Evolutionary conservation across 192 early-diverging fungal species (phyloP).

Genomic region (Podila clonocystis): DNA sequence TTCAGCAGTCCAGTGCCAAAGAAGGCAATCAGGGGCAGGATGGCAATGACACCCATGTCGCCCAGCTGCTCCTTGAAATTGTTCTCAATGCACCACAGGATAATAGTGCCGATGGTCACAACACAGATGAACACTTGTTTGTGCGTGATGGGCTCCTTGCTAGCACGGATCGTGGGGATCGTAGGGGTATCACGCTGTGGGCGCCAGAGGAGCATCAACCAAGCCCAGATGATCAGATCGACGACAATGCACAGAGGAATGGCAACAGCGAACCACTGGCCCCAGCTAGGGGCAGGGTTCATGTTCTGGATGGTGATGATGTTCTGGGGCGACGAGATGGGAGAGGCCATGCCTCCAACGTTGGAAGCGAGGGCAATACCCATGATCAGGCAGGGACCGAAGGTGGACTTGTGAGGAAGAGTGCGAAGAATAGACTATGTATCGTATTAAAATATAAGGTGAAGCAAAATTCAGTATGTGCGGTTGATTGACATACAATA

Average conservation of each 20-base stretch:
- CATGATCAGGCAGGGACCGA: constrained; percentile 73
- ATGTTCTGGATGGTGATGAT: constrained; percentile 81
- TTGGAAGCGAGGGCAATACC: constrained; percentile 81
- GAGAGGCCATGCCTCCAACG: constrained; percentile 82
- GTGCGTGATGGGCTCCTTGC: constrained; percentile 52
- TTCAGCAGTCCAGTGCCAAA: constrained; percentile 74
- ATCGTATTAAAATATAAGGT: neutral
- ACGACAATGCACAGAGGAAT: constrained; percentile 75
- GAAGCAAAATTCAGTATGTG: neutral
- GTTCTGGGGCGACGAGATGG: constrained; percentile 84
- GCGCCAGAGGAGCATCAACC: constrained; percentile 71
- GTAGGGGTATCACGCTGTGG: constrained; percentile 61
- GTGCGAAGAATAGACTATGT: constrained; percentile 75
- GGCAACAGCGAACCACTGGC: constrained; percentile 73
- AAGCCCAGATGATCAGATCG: constrained; percentile 69
- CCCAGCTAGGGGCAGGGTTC: constrained; percentile 74
- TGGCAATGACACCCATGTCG: constrained; percentile 78
- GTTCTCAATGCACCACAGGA: constrained; percentile 77
- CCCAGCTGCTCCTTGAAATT: constrained; percentile 66
- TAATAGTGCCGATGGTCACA: constrained; percentile 70
- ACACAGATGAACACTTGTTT: constrained; percentile 66
- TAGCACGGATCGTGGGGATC: constrained; percentile 53
- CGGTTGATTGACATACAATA: too few species aligned
- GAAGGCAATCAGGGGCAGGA: constrained; percentile 78
- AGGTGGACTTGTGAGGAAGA: constrained; percentile 64